These are phyloP conservation scores for Thyridium curvatum DNA, from an alignment of 2,329 filamentous ascomycete genomes.

Conservation along the genomic window DNA sequence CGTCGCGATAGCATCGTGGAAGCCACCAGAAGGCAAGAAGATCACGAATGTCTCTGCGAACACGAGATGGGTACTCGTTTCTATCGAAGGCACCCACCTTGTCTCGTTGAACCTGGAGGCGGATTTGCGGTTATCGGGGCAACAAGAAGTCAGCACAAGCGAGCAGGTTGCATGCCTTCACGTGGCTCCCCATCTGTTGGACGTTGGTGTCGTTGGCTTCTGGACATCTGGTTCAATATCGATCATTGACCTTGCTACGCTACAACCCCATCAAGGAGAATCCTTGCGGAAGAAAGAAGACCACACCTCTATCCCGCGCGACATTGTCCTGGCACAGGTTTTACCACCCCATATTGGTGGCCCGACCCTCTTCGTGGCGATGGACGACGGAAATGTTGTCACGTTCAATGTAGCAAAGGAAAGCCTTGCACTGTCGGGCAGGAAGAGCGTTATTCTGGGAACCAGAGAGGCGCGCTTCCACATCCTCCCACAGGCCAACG, in stretches of 20 bases:
- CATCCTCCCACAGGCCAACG: slow-evolving; percentile 61
- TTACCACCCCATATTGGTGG: slow-evolving; percentile 51
- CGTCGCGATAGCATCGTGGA: slow-evolving; percentile 53
- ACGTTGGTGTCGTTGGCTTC: slow-evolving; percentile 75
- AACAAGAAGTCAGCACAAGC: slow-evolving; percentile 55
- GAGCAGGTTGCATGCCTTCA: slow-evolving; percentile 85
- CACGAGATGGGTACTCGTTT: slow-evolving; percentile 61
- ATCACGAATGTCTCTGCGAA: slow-evolving; percentile 81
- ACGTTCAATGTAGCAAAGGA: slow-evolving; percentile 66
- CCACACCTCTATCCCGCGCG: slow-evolving; percentile 73
- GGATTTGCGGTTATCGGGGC: slow-evolving; percentile 49
- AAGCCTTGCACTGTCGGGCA: slow-evolving; percentile 59
- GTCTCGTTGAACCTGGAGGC: slow-evolving; percentile 59
- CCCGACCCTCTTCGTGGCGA: slow-evolving; percentile 78
- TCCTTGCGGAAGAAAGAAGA: slow-evolving; percentile 54
- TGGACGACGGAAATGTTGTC: slow-evolving; percentile 87
- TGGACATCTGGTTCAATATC: slow-evolving; percentile 80
- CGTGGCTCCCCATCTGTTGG: slow-evolving; percentile 55
- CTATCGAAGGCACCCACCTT: slow-evolving; percentile 67
- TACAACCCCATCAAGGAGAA: slow-evolving; percentile 62
- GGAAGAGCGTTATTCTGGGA: slow-evolving; percentile 79
- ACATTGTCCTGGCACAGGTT: slow-evolving; percentile 72
- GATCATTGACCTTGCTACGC: slow-evolving; percentile 60
- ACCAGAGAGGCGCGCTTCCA: slow-evolving; percentile 80
- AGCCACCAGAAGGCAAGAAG: slow-evolving; percentile 34